Percentiles rank a stretch among this genome's conserved stretches.
Evolutionary conservation across 768 basidiomycete genomes (phyloP).

Genomic region (Mycena olivaceomarginata): DNA sequence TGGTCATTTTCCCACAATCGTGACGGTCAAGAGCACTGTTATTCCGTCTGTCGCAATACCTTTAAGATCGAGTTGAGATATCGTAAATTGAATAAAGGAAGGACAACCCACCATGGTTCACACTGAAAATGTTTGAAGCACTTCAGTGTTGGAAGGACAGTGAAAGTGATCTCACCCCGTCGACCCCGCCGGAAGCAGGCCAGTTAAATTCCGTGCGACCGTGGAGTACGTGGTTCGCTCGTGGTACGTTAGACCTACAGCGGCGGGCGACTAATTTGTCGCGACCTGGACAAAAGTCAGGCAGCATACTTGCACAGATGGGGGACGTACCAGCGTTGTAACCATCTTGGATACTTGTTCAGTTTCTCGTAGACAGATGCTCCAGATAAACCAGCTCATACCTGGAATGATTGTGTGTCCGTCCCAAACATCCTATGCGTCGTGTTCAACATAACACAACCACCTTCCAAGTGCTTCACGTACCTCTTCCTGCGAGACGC

Average conservation of each 20-base stretch:
- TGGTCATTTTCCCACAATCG: constrained; percentile 45
- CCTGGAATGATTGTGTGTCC: constrained; percentile 56
- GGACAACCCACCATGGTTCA: constrained; percentile 24
- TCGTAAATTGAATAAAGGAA: not conserved
- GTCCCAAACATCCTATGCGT: constrained; percentile 48
- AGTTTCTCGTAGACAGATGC: too few species aligned
- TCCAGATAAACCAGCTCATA: too few species aligned
- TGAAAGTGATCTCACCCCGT: constrained; percentile 58
- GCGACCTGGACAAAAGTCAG: constrained; percentile 48
- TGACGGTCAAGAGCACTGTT: constrained; percentile 66
- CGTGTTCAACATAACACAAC: not conserved
- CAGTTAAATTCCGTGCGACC: constrained; percentile 59
- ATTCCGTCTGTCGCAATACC: constrained; percentile 69
- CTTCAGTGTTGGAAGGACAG: not conserved
- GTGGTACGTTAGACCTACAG: constrained; percentile 56
- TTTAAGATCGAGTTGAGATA: constrained; percentile 38
- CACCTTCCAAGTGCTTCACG: not conserved
- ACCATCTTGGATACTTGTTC: constrained; percentile 56
- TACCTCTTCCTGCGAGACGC: constrained; percentile 66
- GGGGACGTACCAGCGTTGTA: constrained; percentile 60
- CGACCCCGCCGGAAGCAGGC: constrained; percentile 62
- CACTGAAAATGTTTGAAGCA: not conserved
- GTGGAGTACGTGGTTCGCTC: constrained; percentile 59
- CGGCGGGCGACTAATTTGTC: constrained; percentile 58
- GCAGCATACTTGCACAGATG: not conserved